phyloP scores from a whole-genome alignment of 306 rosid genomes.

The Dalbergia cultrata region DNA sequence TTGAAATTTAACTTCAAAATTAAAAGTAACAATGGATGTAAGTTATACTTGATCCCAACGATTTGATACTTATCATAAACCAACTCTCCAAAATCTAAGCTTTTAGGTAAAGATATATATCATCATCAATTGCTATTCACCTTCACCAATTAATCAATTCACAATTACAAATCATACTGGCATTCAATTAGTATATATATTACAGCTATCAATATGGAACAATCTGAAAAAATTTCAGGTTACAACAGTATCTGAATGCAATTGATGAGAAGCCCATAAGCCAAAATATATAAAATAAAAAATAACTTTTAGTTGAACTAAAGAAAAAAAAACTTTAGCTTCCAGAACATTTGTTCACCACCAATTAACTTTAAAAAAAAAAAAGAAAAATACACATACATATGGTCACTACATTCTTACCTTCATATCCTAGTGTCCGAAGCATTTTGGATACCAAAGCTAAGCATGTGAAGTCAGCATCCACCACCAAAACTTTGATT shows the following conservation, averaged over 20 bases:
- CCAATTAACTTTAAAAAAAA: not conserved
- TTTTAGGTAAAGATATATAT: too few species aligned
- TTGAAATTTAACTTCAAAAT: too few species aligned
- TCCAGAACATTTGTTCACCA: slow-evolving; percentile 3
- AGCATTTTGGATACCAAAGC: slow-evolving; percentile 52
- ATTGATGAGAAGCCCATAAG: slow-evolving; percentile 36
- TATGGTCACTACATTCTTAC: slow-evolving; percentile 41
- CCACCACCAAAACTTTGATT: slow-evolving; percentile 60
- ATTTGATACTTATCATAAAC: too few species aligned
- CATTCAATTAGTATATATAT: not conserved
- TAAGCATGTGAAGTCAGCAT: slow-evolving; percentile 45
- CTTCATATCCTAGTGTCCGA: slow-evolving; percentile 52
- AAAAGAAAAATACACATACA: too few species aligned
- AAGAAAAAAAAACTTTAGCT: not conserved
- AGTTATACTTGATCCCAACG: too few species aligned
- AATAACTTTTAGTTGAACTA: not conserved
- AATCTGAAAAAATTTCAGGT: slow-evolving; percentile 17
- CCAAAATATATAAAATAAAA: slow-evolving; percentile 11
- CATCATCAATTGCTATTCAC: not conserved
- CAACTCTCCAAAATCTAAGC: too few species aligned
- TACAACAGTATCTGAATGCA: slow-evolving; percentile 14
- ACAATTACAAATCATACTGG: slow-evolving; percentile 7
- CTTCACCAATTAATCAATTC: not conserved
- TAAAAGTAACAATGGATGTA: too few species aligned
- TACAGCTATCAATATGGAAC: not conserved